Evolutionary conservation across 2,329 filamentous ascomycete genomes (phyloP).

Genomic region (Talaromyces piceae): DNA sequence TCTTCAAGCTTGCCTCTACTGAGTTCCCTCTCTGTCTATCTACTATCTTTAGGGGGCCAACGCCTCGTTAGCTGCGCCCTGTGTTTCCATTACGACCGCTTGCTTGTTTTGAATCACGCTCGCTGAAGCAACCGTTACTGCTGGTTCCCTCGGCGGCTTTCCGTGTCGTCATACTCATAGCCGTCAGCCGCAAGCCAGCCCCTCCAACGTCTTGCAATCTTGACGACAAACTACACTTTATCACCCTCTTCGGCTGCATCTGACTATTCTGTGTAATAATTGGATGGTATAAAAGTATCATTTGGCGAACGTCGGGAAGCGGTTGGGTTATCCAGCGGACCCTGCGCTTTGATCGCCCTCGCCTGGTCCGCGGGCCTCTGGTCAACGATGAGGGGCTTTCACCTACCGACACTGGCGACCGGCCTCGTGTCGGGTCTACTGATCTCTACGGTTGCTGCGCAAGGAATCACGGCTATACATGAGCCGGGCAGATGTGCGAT

Average conservation of each 20-base stretch:
- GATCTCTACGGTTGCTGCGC: conserved; percentile 20
- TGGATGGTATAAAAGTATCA: neutral
- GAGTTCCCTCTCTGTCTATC: neutral
- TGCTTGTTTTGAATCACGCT: neutral
- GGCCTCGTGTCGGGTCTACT: conserved; percentile 22
- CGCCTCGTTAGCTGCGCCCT: neutral
- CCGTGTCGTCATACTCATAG: conserved; percentile 1
- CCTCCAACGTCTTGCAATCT: neutral
- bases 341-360: neutral
- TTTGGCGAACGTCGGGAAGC: neutral
- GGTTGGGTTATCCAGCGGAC: neutral
- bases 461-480: conserved; percentile 51
- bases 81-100: neutral
- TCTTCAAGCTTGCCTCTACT: neutral
- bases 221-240: neutral
- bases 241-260: too few species aligned
- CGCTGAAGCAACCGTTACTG: neutral
- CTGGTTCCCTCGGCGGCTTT: neutral
- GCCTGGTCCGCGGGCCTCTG: conserved; percentile 5
- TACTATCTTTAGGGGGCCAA: neutral
- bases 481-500: conserved; percentile 86
- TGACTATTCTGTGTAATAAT: too few species aligned
- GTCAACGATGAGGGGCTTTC: conserved; percentile 24
- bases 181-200: neutral
- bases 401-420: conserved; percentile 19